Evolutionary conservation across 2,329 filamentous ascomycete genomes (phyloP), one percentile per base, ranked within the genome.

Genomic region (Cyphellophora europaea): DNA sequence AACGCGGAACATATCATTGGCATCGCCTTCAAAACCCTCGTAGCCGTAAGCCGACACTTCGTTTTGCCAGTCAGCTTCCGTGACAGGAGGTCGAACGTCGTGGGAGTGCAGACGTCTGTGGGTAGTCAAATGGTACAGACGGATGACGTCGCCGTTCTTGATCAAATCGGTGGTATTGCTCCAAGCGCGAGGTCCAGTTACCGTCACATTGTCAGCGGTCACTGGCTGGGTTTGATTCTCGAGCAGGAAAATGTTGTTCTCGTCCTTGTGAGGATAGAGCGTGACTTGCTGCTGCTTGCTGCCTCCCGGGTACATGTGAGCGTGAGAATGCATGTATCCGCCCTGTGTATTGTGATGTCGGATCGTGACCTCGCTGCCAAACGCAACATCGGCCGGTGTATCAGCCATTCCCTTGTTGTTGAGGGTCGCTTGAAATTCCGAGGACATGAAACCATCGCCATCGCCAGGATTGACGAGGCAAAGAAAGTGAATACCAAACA

Each of bases 281-380:
- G 91, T 98, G 51, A 98, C 86, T 59, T 98, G 91, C 60, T 98
- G 91, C 65, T 98, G 93, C 69, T 95, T 93, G 71, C 87, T 95
- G 48, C 91, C 91, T 6, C 79, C 85, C 3, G 91, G 91, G 57
- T 96, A 98, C 91, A 98, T 98, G 56, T 95, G 81, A 51, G 78
- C 77, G 59, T 98, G 91, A 5, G 91, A 96, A 65, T 98, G 91
- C 35, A 98, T 74, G 59, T 98, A 98, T 36, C 91, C 91, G 51
- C 91, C 91, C 57, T 98, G 91, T 4, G 91, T 98, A 62, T 96
- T 96, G 63, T 87, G 82, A 59, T 98, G 91, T 49, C 91, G 83
- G 50, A 98, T 73, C 45, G 71, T 79, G 52, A 98, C 73, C 45
- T 83, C 77, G 57, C 87, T 93, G 40, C 91, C 91, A 52, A 91